phyloP scores from a whole-genome alignment of 2,329 filamentous ascomycete species.

The Apiospora saccharicola region DNA sequence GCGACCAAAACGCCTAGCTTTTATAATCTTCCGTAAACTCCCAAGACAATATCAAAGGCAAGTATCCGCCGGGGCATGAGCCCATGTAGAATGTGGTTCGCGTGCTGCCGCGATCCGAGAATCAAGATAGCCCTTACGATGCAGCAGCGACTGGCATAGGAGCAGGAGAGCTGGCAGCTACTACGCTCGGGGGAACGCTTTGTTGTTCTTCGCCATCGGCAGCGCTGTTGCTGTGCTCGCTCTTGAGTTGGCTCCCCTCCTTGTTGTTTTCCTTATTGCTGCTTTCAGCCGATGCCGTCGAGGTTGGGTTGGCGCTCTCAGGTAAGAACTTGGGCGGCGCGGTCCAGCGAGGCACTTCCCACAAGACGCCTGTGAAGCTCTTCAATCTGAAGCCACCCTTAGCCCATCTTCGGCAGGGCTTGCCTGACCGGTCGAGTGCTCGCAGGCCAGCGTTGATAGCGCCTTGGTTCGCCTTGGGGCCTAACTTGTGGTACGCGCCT shows the following conservation, averaged over 20 bases:
- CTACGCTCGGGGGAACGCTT: conserved; percentile 56
- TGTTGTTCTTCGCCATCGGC: conserved; percentile 63
- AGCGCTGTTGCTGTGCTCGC: conserved; percentile 48
- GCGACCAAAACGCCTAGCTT: conserved; percentile 43
- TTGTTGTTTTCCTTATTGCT: conserved; percentile 73
- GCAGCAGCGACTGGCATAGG: conserved; percentile 57
- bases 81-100: background rate
- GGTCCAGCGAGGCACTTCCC: conserved; percentile 85
- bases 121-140: background rate
- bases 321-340: conserved; percentile 68
- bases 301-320: conserved; percentile 54
- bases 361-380: conserved; percentile 88
- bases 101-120: background rate
- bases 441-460: conserved; percentile 97
- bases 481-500: conserved; percentile 77
- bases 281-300: conserved; percentile 54
- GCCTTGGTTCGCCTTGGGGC: conserved; percentile 94
- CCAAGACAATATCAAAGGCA: conserved; percentile 34
- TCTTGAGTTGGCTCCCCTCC: conserved; percentile 60
- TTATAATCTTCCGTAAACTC: conserved; percentile 32
- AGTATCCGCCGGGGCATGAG: conserved; percentile 23
- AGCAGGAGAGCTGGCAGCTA: conserved; percentile 58
- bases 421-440: conserved; percentile 89
- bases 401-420: conserved; percentile 91
- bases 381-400: conserved; percentile 84